Percentiles rank a stretch among this genome's conserved stretches.
Conservation (phyloP, 345 rosid species). For the Eucalyptus caleyi region DNA sequence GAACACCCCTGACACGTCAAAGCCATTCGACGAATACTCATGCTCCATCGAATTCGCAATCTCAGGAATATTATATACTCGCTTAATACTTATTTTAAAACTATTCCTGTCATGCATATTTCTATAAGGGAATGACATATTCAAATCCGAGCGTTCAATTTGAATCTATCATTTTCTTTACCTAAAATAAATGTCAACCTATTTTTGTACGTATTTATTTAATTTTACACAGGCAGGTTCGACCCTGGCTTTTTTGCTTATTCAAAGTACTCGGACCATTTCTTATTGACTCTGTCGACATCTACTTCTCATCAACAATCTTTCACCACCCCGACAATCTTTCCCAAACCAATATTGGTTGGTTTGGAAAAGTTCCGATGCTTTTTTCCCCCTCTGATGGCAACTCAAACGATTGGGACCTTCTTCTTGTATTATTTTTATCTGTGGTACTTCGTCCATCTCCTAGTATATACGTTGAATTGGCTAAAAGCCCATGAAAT, state of each 20-base stretch:
- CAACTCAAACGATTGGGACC: background rate
- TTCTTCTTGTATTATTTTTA: background rate
- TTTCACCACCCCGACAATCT: background rate
- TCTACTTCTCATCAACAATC: background rate
- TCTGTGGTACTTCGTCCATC: background rate
- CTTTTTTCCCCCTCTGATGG: background rate
- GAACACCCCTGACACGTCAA: accelerated
- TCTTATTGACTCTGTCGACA: background rate
- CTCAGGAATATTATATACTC: background rate
- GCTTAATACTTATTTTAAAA: accelerated
- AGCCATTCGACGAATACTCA: background rate
- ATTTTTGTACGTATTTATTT: background rate
- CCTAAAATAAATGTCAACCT: background rate
- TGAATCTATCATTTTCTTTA: background rate
- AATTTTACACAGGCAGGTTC: background rate
- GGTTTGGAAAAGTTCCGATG: background rate
- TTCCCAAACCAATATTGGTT: background rate
- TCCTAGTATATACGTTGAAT: background rate
- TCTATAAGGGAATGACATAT: background rate
- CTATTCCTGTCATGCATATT: background rate
- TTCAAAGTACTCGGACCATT: background rate
- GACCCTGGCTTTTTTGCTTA: background rate
- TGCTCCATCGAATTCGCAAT: background rate
- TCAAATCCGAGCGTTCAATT: background rate
- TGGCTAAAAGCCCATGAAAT: background rate